Conservation (phyloP, 2,329 filamentous ascomycete genomes). For the Gremmenia infestans region DNA sequence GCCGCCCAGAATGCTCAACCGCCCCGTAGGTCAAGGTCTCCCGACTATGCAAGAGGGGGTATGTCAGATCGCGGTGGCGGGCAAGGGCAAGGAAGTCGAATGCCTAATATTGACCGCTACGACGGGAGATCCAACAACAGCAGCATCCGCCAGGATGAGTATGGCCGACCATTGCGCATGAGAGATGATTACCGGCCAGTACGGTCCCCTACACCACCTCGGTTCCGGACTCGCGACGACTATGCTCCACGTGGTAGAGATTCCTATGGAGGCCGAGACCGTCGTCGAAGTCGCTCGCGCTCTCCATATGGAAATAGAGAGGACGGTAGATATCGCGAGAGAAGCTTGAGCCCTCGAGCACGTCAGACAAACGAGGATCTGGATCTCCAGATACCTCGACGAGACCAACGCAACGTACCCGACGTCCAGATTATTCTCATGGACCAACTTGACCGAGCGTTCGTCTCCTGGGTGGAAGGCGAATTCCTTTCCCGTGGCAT, state of each 20-base stretch:
- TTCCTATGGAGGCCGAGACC: constrained; percentile 35
- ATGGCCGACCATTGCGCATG: constrained; percentile 43
- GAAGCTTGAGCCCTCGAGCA: constrained; percentile 64
- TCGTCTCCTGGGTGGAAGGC: constrained; percentile 76
- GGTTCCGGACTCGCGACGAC: constrained; percentile 58
- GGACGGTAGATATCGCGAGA: constrained; percentile 54
- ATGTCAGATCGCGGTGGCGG: constrained; percentile 37
- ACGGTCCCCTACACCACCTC: constrained; percentile 54
- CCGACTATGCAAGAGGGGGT: constrained; percentile 46
- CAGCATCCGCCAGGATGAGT: constrained; percentile 28
- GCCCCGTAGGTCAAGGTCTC: constrained; percentile 53
- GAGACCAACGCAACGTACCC: constrained; percentile 71
- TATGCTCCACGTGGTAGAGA: constrained; percentile 40
- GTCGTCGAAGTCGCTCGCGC: constrained; percentile 59
- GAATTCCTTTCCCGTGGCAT: constrained; percentile 68
- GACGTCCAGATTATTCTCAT: constrained; percentile 85
- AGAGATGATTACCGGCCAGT: constrained; percentile 62
- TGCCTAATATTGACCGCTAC: constrained; percentile 35
- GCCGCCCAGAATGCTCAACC: constrained; percentile 21
- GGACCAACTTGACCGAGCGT: constrained; percentile 72
- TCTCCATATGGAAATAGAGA: constrained; percentile 52
- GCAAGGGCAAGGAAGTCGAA: constrained; percentile 29
- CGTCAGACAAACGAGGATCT: constrained; percentile 52
- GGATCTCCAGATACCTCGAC: constrained; percentile 66
- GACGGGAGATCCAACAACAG: constrained; percentile 28